These are phyloP conservation scores for Apiospora phragmitis DNA, from an alignment of 2,329 filamentous ascomycete species.

Conservation along the genomic window DNA sequence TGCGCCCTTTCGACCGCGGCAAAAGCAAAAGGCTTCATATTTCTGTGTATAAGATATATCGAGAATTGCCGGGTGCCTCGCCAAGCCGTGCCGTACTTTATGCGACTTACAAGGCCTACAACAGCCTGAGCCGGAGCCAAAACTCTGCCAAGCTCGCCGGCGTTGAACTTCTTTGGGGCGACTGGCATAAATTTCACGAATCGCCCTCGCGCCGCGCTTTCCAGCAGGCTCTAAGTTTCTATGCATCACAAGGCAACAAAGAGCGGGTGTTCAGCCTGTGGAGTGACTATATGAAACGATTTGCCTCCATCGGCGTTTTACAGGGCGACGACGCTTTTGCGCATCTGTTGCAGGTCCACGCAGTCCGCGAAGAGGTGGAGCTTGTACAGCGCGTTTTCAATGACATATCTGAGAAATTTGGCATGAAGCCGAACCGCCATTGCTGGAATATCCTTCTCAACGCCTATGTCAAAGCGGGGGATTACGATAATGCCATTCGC, in stretches of 20 bases:
- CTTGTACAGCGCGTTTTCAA: slow-evolving; percentile 63
- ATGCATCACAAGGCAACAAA: slow-evolving; percentile 50
- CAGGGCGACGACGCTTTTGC: slow-evolving; percentile 41
- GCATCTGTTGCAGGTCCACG: slow-evolving; percentile 71
- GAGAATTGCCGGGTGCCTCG: slow-evolving; percentile 38
- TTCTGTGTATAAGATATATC: slow-evolving; percentile 48
- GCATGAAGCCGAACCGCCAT: slow-evolving; percentile 54
- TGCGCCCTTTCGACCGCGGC: slow-evolving; percentile 33
- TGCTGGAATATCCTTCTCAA: slow-evolving; percentile 80
- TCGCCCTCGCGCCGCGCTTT: slow-evolving; percentile 46
- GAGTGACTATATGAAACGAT: slow-evolving; percentile 40
- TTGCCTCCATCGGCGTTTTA: slow-evolving; percentile 32
- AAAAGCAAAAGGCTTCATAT: slow-evolving; percentile 33
- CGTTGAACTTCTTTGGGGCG: slow-evolving; percentile 47
- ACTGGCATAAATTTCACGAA: slow-evolving; percentile 46
- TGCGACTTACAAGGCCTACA: slow-evolving; percentile 41
- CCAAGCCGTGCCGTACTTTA: slow-evolving; percentile 42
- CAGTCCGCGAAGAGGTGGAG: slow-evolving; percentile 64
- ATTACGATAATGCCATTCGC: slow-evolving; percentile 65
- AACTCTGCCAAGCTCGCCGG: slow-evolving; percentile 38
- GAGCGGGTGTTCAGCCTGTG: slow-evolving; percentile 46
- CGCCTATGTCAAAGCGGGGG: slow-evolving; percentile 64
- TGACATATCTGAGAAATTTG: slow-evolving; percentile 57
- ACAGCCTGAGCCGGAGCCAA: slow-evolving; percentile 33
- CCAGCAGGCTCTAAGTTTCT: slow-evolving; percentile 49